Percentiles rank a stretch among this genome's conserved stretches.
Evolutionary conservation across 2,329 filamentous ascomycete genomes (phyloP).

Genomic region (Colletotrichum limetticola): DNA sequence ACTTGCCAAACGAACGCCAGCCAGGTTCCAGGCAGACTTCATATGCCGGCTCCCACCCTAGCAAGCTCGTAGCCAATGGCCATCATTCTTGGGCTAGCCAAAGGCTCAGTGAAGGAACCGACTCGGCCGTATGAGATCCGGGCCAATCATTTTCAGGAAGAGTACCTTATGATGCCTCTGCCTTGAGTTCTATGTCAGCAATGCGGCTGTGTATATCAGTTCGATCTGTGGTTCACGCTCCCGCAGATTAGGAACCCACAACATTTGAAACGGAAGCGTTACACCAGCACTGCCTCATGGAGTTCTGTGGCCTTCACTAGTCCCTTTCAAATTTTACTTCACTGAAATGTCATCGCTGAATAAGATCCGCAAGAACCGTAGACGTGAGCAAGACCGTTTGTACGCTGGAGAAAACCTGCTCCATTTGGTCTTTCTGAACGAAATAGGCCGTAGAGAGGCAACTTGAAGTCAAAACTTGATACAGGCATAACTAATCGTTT

Average conservation of each 20-base stretch:
- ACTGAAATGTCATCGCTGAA: not conserved
- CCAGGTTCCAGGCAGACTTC: not conserved
- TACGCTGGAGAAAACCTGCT: too few species aligned
- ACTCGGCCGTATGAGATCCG: not conserved
- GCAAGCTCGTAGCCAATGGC: not conserved
- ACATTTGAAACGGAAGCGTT: not conserved
- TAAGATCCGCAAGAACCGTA: not conserved
- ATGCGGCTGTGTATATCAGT: too few species aligned
- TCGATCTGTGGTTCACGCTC: too few species aligned
- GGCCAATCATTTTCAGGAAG: too few species aligned
- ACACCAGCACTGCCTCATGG: not conserved
- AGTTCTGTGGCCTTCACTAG: not conserved
- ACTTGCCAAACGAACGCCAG: not conserved
- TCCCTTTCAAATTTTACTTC: not conserved
- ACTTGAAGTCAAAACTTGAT: too few species aligned
- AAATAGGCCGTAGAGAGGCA: too few species aligned
- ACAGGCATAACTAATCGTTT: too few species aligned
- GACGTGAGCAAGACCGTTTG: not conserved
- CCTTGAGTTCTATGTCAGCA: too few species aligned
- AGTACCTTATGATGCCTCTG: too few species aligned
- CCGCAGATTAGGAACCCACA: not conserved
- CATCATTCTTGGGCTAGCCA: not conserved
- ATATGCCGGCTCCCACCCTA: not conserved
- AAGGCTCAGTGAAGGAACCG: not conserved
- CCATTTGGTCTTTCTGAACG: too few species aligned